phyloP scores from a whole-genome alignment of 441 rosid genomes.

The Theobroma grandiflorum region DNA sequence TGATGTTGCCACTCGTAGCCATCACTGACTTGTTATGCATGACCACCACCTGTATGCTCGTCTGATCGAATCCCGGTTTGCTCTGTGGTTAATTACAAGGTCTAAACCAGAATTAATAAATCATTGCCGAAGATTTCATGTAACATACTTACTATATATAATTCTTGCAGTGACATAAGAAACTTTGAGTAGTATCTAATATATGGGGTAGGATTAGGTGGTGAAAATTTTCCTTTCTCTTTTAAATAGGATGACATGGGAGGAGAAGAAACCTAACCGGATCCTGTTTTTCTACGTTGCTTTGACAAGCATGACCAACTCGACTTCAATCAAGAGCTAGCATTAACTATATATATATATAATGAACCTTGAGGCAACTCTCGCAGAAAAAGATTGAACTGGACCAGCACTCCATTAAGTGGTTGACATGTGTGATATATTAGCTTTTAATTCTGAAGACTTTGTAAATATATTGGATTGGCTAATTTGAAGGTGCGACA shows the following conservation, averaged over 20 bases:
- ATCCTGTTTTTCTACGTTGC: background rate
- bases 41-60: constrained; percentile 2
- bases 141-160: background rate
- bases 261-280: constrained; percentile 20
- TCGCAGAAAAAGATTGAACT: background rate
- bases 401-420: background rate
- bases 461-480: constrained; percentile 13
- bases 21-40: background rate
- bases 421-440: background rate
- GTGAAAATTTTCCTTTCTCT: background rate
- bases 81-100: background rate
- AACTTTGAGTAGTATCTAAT: constrained; percentile 2
- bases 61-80: background rate
- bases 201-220: constrained; percentile 21
- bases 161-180: constrained; percentile 14
- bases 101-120: no score
- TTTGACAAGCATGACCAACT: constrained; percentile 15
- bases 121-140: background rate
- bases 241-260: background rate
- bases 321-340: background rate
- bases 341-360: background rate
- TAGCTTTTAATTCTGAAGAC: background rate
- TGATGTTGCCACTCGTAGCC: constrained; percentile 14
- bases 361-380: background rate
- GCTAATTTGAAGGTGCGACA: background rate